Evolutionary conservation across 2,329 filamentous ascomycete species (phyloP).

Genomic region (Neonectria neomacrospora): DNA sequence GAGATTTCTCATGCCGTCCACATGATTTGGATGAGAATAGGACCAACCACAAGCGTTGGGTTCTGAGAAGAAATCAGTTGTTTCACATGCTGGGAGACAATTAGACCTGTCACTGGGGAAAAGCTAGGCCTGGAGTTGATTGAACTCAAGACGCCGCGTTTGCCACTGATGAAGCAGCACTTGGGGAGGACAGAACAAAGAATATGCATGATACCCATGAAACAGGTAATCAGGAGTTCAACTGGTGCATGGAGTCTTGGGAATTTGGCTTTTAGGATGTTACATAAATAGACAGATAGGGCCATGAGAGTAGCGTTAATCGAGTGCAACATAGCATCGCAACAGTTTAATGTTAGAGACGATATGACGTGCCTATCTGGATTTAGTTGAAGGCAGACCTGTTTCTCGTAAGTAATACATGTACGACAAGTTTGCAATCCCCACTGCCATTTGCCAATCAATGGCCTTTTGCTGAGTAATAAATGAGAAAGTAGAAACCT

Average conservation of each 20-base stretch:
- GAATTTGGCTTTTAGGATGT: neutral
- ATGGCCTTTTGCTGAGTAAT: neutral
- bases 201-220: slow-evolving; percentile 18
- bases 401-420: neutral
- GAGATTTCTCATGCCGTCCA: neutral
- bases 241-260: slow-evolving; percentile 12
- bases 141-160: neutral
- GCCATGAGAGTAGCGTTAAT: neutral
- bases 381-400: too few species aligned
- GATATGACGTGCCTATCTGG: too few species aligned
- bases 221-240: neutral
- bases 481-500: neutral
- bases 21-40: neutral
- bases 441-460: neutral
- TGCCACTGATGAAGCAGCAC: neutral
- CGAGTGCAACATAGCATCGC: neutral
- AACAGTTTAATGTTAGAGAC: neutral
- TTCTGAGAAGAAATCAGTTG: neutral
- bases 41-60: neutral
- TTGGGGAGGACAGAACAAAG: neutral
- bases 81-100: neutral
- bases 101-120: neutral
- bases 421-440: neutral
- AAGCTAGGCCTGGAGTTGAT: too few species aligned
- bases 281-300: neutral